Base-by-base conservation (phyloP, 441 rosid species). In the Manihot esculenta region DNA sequence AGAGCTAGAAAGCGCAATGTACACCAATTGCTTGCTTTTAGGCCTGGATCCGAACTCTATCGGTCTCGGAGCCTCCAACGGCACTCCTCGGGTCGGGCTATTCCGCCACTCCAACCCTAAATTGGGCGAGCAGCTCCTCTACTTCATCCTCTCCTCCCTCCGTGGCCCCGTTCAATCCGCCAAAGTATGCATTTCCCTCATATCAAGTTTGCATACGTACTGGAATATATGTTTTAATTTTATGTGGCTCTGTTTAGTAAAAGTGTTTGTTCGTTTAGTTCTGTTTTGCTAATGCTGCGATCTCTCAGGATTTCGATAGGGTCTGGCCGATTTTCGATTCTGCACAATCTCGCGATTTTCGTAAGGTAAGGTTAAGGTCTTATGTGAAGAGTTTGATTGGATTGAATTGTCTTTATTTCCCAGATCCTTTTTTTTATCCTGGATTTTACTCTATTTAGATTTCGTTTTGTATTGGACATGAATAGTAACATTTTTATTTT, bases 101-200 rank as follows among this genome's bases (percentile, higher is more conserved):
- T 96, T 91, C 86, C 97, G 99, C 53, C 99, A 96, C 87, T 93
- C 99, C n/a, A 96, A 96, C 92, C 99, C 99, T 74, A 96, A 93
- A 81, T 86, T 96, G 67, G 99, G 99, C 64, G 99, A 96, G 73
- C 99, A 96, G 87, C 98, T 96, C 58, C 99, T 96, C 71, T 89
- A 89, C 93, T 96, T 96, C 85, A 85, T 96, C 74, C 97, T 96
- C 49, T 96, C 99, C 55, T 93, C 98, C 67, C 99, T 96, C 53
- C 97, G 99, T 10, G 99, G 99, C 30, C 99, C 99, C 8, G 71
- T 84, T 70, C 99, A 96, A 84, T 93, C 99, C 69, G 86, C 98
- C 70, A 91, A 89, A 85, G 99, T 93, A 82, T 12, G 3, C 56
- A 27, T 62, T 62, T 47, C 1, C 24, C 21, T 24, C 55, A 10